A percentile compares a stretch with the other conserved stretches of the same genome.
Conservation (phyloP, 1,284 basidiomycete genomes). For the Ustilago sp. region DNA sequence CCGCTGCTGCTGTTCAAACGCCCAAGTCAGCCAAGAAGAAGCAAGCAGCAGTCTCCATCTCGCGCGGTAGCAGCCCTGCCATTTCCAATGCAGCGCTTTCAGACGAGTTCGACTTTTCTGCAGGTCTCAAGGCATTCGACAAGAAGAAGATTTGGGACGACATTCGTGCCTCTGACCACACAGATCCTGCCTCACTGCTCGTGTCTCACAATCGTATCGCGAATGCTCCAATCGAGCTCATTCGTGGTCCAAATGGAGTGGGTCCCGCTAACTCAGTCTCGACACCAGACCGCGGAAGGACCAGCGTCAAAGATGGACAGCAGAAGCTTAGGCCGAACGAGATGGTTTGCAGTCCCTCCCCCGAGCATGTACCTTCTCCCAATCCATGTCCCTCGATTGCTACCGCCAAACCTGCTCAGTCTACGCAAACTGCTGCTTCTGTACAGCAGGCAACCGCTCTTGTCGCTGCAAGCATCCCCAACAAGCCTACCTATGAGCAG, state of each 20-base stretch:
- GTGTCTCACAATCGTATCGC: conserved; percentile 49
- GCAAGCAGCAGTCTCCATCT: conserved; percentile 4
- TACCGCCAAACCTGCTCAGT: background rate
- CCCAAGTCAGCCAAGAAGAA: conserved; percentile 39
- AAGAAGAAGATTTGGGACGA: conserved; percentile 55
- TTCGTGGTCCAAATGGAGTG: conserved; percentile 45
- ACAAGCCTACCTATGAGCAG: conserved; percentile 43
- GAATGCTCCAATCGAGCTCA: conserved; percentile 21
- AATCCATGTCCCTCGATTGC: conserved; percentile 7
- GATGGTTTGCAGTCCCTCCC: conserved; percentile 44
- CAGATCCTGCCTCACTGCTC: conserved; percentile 39
- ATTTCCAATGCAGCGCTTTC: conserved; percentile 31
- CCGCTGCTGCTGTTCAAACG: conserved; percentile 22
- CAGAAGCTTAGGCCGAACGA: conserved; percentile 45
- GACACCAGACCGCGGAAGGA: conserved; percentile 38
- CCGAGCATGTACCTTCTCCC: conserved; percentile 27
- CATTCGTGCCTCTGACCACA: conserved; percentile 47
- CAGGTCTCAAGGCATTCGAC: conserved; percentile 47
- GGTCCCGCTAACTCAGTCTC: conserved; percentile 42
- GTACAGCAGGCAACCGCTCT: conserved; percentile 6
- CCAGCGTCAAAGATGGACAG: conserved; percentile 35
- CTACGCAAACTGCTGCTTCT: background rate
- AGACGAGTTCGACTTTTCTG: conserved; percentile 48
- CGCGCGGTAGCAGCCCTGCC: conserved; percentile 32
- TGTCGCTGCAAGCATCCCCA: background rate